Evolutionary conservation across 306 rosid genomes (phyloP), one percentile per base, ranked within the genome.

Genomic region (Clitoria ternatea): DNA sequence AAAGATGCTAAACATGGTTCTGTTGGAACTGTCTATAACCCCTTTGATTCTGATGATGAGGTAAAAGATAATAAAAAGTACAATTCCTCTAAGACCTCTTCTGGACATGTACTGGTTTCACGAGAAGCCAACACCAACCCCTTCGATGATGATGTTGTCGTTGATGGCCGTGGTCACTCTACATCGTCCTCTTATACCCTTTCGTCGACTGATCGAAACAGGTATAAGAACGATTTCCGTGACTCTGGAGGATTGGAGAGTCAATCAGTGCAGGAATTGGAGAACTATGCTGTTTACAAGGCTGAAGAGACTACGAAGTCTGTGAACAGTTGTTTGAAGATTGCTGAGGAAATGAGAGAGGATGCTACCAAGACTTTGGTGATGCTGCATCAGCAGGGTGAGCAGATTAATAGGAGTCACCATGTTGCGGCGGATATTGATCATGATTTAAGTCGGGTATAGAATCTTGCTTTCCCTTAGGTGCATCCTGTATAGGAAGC

Each of bases 341-440:
- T 93, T 61, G 98, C 94, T 2, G 96, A 85, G 77, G 94, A 90
- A 48, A 93, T 93, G 19, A 82, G 96, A 63, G 98, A 90, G 73
- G 96, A 85, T 74, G 98, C 88, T 44, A 76, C 94, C 66, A 85
- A 87, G 75, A 93, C 96, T 78, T 77, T 93, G 81, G 92, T 84
- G 55, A 39, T 72, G 62, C 66, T 93, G 70, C 96, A 90, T 80
- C 94, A 90, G 18, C 98, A 93, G 80, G 97, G 98, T 14, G 96
- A 93, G 71, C 97, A 93, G 85, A 88, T 93, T 74, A 93, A 89
- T 53, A 79, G 94, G 85, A 82, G 89, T 72, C 98, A 93, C 75
- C 11, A 80, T 75, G 87, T 81, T 19, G 97, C 98, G 37, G 94
- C 88, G 3, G 92, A 87, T 69, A 90, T 90, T 7, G 98, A 93